phyloP scores from a whole-genome alignment of 805 yeast genomes.

The Cyberlindnera veronae region DNA sequence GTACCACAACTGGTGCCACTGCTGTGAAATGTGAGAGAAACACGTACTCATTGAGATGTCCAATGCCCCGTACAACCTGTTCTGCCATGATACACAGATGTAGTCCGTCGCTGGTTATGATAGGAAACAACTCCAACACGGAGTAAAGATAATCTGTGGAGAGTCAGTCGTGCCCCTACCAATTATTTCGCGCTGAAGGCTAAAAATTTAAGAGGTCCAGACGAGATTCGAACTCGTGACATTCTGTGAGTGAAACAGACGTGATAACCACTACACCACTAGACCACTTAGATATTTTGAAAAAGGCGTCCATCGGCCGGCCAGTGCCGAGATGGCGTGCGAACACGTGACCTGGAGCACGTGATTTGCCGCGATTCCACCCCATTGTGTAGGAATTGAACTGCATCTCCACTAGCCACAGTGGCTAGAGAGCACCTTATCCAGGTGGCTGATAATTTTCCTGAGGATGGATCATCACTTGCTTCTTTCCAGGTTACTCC shows the following conservation, averaged over 20 bases:
- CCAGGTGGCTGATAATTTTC: no score
- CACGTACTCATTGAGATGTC: no score
- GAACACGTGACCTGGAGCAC: conserved; percentile 5
- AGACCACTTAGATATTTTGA: conserved; percentile 20
- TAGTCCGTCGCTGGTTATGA: no score
- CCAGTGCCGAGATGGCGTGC: neutral
- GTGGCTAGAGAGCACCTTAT: conserved; percentile 3
- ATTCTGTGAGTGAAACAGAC: conserved; percentile 35
- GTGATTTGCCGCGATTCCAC: conserved; percentile 5
- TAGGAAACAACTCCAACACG: no score
- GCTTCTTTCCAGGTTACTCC: neutral
- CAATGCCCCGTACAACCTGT: no score
- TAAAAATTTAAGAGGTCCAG: conserved; percentile 24
- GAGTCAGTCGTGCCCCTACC: neutral
- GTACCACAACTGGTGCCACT: conserved; percentile 1
- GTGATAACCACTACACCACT: conserved; percentile 36
- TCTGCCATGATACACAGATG: no score
- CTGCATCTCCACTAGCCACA: conserved; percentile 7
- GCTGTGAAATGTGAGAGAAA: conserved; percentile 4
- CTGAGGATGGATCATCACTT: neutral
- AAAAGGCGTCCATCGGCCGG: neutral
- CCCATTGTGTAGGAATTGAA: conserved; percentile 2
- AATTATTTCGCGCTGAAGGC: neutral
- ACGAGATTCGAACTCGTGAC: conserved; percentile 35
- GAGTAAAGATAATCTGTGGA: no score